Evolutionary conservation across 1,284 basidiomycete species (phyloP).

Genomic region (Entoloma clypeatum): DNA sequence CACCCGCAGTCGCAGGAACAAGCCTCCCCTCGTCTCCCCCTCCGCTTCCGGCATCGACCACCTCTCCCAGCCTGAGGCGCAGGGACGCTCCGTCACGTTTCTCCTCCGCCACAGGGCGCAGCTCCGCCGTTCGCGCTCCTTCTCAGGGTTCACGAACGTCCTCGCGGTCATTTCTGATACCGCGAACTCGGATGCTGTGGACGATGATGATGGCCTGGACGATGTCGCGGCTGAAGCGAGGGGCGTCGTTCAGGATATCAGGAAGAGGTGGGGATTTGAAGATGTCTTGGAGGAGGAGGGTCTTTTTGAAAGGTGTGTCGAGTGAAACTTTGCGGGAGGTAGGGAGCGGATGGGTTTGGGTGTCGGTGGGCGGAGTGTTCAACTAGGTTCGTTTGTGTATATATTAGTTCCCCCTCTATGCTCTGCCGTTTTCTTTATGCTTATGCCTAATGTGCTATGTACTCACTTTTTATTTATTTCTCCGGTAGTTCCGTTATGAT

Average conservation of each 20-base stretch:
- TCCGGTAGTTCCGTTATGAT: no score
- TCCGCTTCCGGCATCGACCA: not conserved
- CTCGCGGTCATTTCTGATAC: slow-evolving; percentile 9
- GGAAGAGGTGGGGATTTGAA: slow-evolving; percentile 13
- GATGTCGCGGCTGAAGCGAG: slow-evolving; percentile 14
- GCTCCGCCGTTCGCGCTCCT: slow-evolving; percentile 15
- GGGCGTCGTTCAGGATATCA: slow-evolving; percentile 10
- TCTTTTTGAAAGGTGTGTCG: slow-evolving; percentile 12
- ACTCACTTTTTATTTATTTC: no score
- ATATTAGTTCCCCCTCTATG: no score
- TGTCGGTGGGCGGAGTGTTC: no score
- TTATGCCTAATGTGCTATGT: no score
- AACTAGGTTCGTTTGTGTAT: no score
- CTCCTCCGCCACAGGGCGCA: slow-evolving; percentile 1
- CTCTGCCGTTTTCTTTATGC: no score
- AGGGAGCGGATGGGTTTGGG: no score
- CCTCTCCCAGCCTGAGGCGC: not conserved
- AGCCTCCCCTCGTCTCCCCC: slow-evolving; percentile 3
- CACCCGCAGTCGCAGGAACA: slow-evolving; percentile 5
- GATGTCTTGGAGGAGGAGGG: slow-evolving; percentile 8
- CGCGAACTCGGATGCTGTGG: no score
- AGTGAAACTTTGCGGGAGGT: no score
- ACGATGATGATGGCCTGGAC: slow-evolving; percentile 13
- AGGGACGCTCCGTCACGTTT: not conserved
- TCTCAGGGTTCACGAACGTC: slow-evolving; percentile 14